These are phyloP conservation scores for Acacia melanoxylon DNA, from an alignment of 306 rosid genomes.

Conservation along the genomic window DNA sequence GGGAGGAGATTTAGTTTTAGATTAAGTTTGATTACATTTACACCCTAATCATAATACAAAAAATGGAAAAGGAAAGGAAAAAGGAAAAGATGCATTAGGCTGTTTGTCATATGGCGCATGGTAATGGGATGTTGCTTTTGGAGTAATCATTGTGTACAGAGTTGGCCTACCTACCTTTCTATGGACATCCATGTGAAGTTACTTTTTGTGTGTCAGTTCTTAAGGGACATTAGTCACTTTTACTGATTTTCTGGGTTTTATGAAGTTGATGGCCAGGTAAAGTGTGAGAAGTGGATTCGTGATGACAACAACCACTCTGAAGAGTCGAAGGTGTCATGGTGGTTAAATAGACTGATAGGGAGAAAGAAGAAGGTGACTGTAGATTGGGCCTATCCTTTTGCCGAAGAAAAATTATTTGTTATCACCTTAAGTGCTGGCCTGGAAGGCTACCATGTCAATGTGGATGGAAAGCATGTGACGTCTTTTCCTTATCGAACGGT, in stretches of 20 bases:
- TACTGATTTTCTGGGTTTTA: conserved; percentile 41
- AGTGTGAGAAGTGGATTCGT: conserved; percentile 97
- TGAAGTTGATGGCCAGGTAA: conserved; percentile 90
- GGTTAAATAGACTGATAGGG: conserved; percentile 89
- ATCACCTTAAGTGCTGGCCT: conserved; percentile 86
- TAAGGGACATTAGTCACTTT: conserved; percentile 6
- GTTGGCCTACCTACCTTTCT: conserved; percentile 1
- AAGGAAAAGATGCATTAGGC: background rate
- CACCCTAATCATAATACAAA: background rate
- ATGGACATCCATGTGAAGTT: background rate
- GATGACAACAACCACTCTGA: conserved; percentile 69
- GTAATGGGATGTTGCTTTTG: conserved; percentile 15
- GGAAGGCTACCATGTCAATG: conserved; percentile 92
- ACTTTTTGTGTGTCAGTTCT: conserved; percentile 13
- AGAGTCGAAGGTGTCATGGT: conserved; percentile 88
- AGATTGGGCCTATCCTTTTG: conserved; percentile 97
- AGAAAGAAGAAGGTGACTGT: conserved; percentile 66
- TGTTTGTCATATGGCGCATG: background rate
- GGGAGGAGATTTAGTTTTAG: background rate
- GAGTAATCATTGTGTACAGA: conserved; percentile 1
- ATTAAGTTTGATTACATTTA: background rate
- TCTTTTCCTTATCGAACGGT: conserved; percentile 96
- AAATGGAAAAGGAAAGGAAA: background rate
- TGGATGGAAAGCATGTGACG: conserved; percentile 85
- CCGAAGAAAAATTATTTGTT: conserved; percentile 83